Base-by-base conservation (phyloP, 1,139 yeast species). In the Blastobotrys buckinghamii region DNA sequence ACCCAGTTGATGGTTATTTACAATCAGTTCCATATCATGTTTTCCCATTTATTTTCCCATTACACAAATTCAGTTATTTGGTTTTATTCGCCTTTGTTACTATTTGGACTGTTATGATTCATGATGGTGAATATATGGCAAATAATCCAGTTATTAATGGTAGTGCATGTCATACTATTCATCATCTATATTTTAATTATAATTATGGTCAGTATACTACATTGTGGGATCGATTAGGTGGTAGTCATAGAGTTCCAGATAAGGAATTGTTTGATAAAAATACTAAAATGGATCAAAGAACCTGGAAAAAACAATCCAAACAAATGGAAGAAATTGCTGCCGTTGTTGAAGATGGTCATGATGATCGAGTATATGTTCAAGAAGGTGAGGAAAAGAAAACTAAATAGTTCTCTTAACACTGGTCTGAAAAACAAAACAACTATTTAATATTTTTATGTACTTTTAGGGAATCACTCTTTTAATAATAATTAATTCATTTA, bases 161-260 rank as follows among this genome's bases (percentile, higher is more conserved):
- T 59, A 90, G 97, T 27, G 98, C 98, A 5, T 90, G 97, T 70
- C 98, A 92, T 70, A 90, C 98, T 4, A 82, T 92, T 45, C 98
- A 92, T 70, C 98, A 92, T 65, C 73, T 92, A 62, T 92, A 92
- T 70, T 92, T 92, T 78, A 90, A 90, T 75, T 92, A 92, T 73
- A 92, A 92, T 73, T 92, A 90, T 64, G 98, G 98, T 34, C 98
- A 92, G 72, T 92, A 92, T 73, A 90, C 97, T 47, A 92, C 98
- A 6, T 74, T 92, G 57, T 92, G 97, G 97, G 98, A 92, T 67
- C 82, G 98, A 70, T 72, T 92, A 49, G 97, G 98, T 49, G 84
- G 89, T 41, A 82, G 96, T 36, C 90, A 92, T 71, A 84, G 97
- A 70, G 78, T 81, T 59, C 98, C 98, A 6, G 97, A 92, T 64